Conservation (phyloP, 129 eudicot species). For the Chrysanthemum lavandulifolium region DNA sequence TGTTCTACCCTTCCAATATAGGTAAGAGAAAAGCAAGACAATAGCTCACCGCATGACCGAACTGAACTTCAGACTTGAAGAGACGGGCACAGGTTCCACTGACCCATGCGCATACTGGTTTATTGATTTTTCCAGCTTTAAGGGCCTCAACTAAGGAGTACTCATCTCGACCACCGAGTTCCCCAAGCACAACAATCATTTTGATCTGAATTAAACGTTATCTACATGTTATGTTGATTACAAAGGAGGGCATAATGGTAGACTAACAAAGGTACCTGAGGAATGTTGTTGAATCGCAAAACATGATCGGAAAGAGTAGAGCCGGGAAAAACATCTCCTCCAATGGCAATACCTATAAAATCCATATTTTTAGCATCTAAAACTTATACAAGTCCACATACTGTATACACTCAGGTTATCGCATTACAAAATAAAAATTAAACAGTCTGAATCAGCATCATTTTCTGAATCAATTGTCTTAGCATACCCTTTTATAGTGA, state of each 20-base stretch:
- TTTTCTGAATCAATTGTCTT: not conserved
- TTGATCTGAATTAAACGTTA: constrained; percentile 47
- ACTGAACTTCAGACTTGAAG: constrained; percentile 97
- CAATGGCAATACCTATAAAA: constrained; percentile 85
- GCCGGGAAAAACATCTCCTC: constrained; percentile 99
- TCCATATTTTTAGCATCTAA: not conserved
- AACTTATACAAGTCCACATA: not conserved
- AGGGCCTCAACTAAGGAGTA: constrained; percentile 97
- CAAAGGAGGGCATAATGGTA: constrained; percentile 5
- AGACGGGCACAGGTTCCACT: constrained; percentile 97
- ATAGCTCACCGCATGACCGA: constrained; percentile 87
- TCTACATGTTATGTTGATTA: constrained; percentile 2
- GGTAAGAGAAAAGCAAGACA: constrained; percentile 13
- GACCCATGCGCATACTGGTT: constrained; percentile 99
- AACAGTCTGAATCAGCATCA: not conserved
- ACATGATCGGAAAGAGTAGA: constrained; percentile 97
- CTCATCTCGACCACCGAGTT: constrained; percentile 97
- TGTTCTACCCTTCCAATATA: not conserved
- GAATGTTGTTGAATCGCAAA: constrained; percentile 89
- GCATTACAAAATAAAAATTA: not conserved
- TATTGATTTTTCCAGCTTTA: constrained; percentile 81
- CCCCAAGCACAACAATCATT: constrained; percentile 97
- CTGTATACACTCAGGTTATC: not conserved
- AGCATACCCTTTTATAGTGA: not conserved
- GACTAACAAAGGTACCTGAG: constrained; percentile 59